Evolutionary conservation across 495 filamentous ascomycete species (phyloP).

Genomic region (Penicillium angulare): DNA sequence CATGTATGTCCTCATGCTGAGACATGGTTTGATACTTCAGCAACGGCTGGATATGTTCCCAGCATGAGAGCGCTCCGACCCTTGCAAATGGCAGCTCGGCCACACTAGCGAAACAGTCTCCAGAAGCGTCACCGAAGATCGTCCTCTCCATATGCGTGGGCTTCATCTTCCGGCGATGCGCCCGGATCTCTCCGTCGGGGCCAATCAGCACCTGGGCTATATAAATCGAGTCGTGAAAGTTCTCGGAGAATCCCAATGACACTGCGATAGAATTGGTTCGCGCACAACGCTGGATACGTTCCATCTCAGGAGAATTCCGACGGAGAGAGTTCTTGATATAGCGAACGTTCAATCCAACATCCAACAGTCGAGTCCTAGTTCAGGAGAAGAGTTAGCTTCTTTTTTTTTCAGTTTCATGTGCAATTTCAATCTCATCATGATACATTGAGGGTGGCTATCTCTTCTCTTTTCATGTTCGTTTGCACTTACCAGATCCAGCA

Average conservation of each 20-base stretch:
- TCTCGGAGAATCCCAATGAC: conserved; percentile 50
- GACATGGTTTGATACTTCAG: conserved; percentile 31
- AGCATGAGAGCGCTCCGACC: conserved; percentile 30
- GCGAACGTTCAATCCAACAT: not conserved
- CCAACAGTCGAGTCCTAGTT: not conserved
- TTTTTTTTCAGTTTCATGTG: no score
- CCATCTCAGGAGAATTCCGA: conserved; percentile 31
- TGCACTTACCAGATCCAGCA: not conserved
- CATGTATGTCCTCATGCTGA: conserved; percentile 36
- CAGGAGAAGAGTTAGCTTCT: no score
- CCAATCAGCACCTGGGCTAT: conserved; percentile 57
- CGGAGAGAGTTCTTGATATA: conserved; percentile 31
- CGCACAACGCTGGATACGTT: conserved; percentile 20
- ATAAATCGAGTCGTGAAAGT: conserved; percentile 44
- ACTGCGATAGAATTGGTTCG: conserved; percentile 26
- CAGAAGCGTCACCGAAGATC: conserved; percentile 53
- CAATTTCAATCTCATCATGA: no score
- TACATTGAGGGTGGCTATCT: no score
- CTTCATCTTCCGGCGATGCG: conserved; percentile 56
- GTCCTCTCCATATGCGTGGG: conserved; percentile 62
- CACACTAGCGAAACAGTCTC: conserved; percentile 24
- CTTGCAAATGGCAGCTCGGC: conserved; percentile 20
- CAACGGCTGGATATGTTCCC: conserved; percentile 36
- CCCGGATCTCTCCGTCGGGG: conserved; percentile 42
- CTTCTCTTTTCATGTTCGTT: no score